phyloP scores from a whole-genome alignment of 2,329 filamentous ascomycete genomes.

The Fusarium siculi region DNA sequence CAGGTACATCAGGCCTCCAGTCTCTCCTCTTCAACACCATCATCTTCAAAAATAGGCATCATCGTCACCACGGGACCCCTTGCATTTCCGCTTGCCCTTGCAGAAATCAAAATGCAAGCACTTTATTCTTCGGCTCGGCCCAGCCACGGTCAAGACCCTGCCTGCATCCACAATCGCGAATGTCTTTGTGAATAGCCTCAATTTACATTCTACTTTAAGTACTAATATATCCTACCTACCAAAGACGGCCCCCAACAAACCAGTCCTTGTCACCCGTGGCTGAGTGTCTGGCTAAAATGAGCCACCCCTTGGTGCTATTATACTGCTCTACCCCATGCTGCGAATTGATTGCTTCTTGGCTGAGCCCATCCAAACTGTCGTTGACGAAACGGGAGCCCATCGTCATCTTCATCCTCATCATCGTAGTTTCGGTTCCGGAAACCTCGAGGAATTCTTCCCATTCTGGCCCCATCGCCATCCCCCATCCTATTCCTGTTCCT shows the following conservation, averaged over 20 bases:
- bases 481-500: background rate
- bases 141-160: slow-evolving; percentile 1
- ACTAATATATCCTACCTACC: background rate
- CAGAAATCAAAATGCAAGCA: slow-evolving; percentile 15
- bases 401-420: background rate
- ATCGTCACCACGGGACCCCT: slow-evolving; percentile 37
- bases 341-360: slow-evolving; percentile 25
- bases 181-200: slow-evolving; percentile 21
- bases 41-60: slow-evolving; percentile 24
- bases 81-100: slow-evolving; percentile 24
- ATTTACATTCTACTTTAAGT: background rate
- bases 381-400: background rate
- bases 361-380: slow-evolving; percentile 33
- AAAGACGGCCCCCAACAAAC: background rate
- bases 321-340: slow-evolving; percentile 30
- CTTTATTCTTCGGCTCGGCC: slow-evolving; percentile 23
- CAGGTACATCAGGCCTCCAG: slow-evolving; percentile 24
- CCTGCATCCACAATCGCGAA: background rate
- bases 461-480: background rate
- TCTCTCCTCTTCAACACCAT: slow-evolving; percentile 24
- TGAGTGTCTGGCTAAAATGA: background rate
- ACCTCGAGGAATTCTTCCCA: background rate
- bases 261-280: background rate
- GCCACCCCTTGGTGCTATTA: slow-evolving; percentile 2
- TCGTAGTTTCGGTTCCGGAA: background rate